Evolutionary conservation across 805 yeast genomes (phyloP).

Genomic region (Yueomyces sp.): DNA sequence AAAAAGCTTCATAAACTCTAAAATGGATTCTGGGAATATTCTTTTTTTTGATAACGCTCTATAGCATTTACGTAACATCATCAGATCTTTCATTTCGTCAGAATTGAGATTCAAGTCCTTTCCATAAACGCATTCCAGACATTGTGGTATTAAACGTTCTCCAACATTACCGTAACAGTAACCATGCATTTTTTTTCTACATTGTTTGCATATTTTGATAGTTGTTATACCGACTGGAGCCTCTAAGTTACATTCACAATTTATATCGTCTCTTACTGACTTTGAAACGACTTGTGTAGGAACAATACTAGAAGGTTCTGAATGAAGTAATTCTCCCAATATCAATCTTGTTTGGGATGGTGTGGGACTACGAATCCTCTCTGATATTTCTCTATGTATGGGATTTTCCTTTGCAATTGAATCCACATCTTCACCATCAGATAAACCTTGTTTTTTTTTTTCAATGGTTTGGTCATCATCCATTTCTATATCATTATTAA

Average conservation of each 20-base stretch:
- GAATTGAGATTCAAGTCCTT: conserved; percentile 8
- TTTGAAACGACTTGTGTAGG: conserved; percentile 21
- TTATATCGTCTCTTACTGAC: background rate
- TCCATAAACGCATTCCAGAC: conserved; percentile 17
- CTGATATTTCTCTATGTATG: conserved; percentile 12
- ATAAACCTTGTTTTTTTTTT: conserved; percentile 16
- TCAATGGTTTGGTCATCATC: conserved; percentile 9
- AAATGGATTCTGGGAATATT: conserved; percentile 10
- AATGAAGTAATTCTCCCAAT: conserved; percentile 17
- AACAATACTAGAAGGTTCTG: conserved; percentile 11
- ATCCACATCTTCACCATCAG: background rate
- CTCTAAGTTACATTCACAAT: conserved; percentile 22
- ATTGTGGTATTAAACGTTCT: conserved; percentile 9
- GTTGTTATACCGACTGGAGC: conserved; percentile 6
- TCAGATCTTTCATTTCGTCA: conserved; percentile 16
- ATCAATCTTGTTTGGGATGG: conserved; percentile 14
- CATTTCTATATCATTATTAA: background rate
- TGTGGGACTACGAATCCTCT: conserved; percentile 14
- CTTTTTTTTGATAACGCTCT: conserved; percentile 12
- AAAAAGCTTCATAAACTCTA: conserved; percentile 5
- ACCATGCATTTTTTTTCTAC: conserved; percentile 23
- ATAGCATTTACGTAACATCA: conserved; percentile 26
- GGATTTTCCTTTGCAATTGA: background rate
- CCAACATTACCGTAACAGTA: conserved; percentile 23
- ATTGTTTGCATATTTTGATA: conserved; percentile 18